These are phyloP conservation scores for Comarum palustre DNA, from an alignment of 306 rosid genomes.

Conservation along the genomic window DNA sequence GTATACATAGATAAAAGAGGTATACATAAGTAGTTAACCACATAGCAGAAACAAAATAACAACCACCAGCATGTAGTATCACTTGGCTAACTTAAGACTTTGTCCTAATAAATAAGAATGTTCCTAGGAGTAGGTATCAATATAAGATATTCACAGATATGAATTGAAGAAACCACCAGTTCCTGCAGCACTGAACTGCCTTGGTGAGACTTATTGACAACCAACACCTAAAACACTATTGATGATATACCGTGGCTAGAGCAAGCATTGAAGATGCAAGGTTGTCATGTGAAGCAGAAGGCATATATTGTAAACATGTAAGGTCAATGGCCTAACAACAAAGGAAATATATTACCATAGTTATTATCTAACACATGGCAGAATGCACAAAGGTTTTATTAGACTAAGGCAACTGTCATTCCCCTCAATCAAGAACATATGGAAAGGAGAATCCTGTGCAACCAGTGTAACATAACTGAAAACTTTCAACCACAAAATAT, in stretches of 20 bases:
- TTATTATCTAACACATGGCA: not conserved
- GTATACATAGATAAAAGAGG: not conserved
- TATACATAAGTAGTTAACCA: not conserved
- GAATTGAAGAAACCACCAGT: not conserved
- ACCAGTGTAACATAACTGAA: not conserved
- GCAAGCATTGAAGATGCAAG: not conserved
- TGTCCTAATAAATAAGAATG: not conserved
- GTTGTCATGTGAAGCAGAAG: not conserved
- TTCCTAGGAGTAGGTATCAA: no score
- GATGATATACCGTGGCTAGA: no score
- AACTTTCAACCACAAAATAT: not conserved
- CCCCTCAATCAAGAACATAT: not conserved
- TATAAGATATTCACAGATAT: not conserved
- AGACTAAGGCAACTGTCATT: not conserved
- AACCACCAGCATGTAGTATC: not conserved
- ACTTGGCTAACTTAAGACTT: not conserved
- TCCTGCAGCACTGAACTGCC: not conserved
- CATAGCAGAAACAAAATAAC: not conserved
- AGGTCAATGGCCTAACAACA: not conserved
- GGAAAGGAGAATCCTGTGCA: not conserved
- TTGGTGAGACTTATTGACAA: not conserved
- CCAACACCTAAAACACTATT: no score
- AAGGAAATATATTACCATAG: not conserved
- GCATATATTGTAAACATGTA: not conserved
- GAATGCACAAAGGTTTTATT: not conserved